Conservation (phyloP, 169 alveolate species). For the Cryptosporidium muris region DNA sequence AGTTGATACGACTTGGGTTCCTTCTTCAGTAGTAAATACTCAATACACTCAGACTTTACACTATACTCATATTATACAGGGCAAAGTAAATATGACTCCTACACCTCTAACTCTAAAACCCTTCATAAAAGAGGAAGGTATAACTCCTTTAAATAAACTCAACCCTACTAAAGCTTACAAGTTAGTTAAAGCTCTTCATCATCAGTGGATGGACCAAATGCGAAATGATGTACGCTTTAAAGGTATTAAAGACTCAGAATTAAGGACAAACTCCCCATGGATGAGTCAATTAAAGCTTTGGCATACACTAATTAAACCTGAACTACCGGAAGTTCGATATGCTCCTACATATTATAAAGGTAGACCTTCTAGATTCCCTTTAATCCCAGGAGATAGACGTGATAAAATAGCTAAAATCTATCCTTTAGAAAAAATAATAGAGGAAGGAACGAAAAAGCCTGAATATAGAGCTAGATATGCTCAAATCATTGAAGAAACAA, state of each 20-base stretch:
- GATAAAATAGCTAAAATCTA: slow-evolving; percentile 25
- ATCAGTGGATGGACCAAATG: slow-evolving; percentile 69
- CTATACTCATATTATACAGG: too few species aligned
- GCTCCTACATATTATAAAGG: slow-evolving; percentile 50
- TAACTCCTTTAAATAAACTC: slow-evolving; percentile 38
- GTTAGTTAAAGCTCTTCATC: slow-evolving; percentile 18
- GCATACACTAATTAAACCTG: slow-evolving; percentile 32
- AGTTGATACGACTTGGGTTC: slow-evolving; percentile 5
- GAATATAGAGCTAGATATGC: slow-evolving; percentile 56
- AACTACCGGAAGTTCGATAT: slow-evolving; percentile 48
- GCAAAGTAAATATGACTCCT: too few species aligned
- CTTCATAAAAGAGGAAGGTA: slow-evolving; percentile 8
- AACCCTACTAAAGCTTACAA: slow-evolving; percentile 37
- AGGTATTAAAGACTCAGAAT: slow-evolving; percentile 36
- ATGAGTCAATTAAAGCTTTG: slow-evolving; percentile 38
- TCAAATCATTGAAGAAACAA: not conserved
- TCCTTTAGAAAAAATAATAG: slow-evolving; percentile 43
- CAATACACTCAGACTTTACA: not conserved
- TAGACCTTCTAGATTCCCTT: slow-evolving; percentile 67
- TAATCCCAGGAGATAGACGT: slow-evolving; percentile 61
- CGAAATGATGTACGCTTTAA: slow-evolving; percentile 57
- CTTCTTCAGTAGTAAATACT: not conserved
- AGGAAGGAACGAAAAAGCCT: slow-evolving; percentile 30
- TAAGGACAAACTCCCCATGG: slow-evolving; percentile 63
- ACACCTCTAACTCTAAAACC: not conserved